Base-by-base conservation (phyloP, 1,284 basidiomycete genomes). In the Ustilago tritici region DNA sequence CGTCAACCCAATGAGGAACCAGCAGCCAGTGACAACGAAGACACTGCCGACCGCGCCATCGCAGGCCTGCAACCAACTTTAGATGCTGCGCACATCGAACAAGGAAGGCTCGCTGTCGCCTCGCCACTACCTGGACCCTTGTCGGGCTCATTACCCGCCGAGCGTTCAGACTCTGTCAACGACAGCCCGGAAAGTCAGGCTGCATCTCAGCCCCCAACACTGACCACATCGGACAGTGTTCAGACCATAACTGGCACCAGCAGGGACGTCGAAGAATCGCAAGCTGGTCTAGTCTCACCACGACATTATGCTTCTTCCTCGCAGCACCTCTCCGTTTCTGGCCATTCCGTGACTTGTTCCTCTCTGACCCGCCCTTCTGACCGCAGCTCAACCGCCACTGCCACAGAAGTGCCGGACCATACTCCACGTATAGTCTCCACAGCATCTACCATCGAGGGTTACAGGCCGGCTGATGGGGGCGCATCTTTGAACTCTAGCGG, bases 361-460 rank as follows among this genome's bases (percentile, higher is more conserved):
- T 36, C 57, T 17, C 56, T 47, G 11, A 54, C 61, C 1, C 47
- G 40, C 10, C 64, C 61, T 12, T 72, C 70, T 14, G 65, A 64
- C 19, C 65, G 65, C 34, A 72, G 61, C 58, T 72, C 70, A 15
- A 49, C 56, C 8, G 70, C 55, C 8, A 72, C 70, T 35, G 70
- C 70, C 14, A 66, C 53, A 23, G 65, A 64, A 14, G 57, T 57
- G 40, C 64, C 47, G 4, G 23, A 46, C 5, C 60, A 49, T 12
- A 15, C 56, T 35, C 60, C 65, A 17, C 70, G 70, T 47, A 34
- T 67, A 11, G 61, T 72, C 3, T 67, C 65, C 14, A 64, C 70
- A 12, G 70, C 70, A 28, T 72, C 70, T 43, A 72, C 70, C 35
- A 57, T 72, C 53, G 65, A 63, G 15, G 61, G 41, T n/a, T 61